Conservation (phyloP, 352 stramenopile genomes). For the Pythium graminicola region DNA sequence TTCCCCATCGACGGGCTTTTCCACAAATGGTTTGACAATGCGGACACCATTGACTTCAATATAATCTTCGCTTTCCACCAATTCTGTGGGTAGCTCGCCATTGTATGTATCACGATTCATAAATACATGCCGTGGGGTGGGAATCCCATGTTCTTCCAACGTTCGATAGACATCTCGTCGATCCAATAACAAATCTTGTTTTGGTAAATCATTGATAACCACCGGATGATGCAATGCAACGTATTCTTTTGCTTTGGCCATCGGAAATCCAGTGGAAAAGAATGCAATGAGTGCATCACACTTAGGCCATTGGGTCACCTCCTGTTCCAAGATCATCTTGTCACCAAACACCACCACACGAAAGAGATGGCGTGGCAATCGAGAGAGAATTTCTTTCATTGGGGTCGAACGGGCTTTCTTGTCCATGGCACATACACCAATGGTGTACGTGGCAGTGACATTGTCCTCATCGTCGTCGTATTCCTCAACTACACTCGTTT, state of each 20-base stretch:
- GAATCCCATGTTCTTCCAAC: constrained; percentile 90
- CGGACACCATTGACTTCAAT: constrained; percentile 89
- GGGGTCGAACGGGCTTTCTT: constrained; percentile 95
- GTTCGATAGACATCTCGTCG: constrained; percentile 93
- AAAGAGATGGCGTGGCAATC: constrained; percentile 87
- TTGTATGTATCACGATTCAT: constrained; percentile 91
- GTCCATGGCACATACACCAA: constrained; percentile 98
- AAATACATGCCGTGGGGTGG: constrained; percentile 93
- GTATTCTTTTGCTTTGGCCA: constrained; percentile 97
- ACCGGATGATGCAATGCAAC: constrained; percentile 92
- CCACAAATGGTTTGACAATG: constrained; percentile 99
- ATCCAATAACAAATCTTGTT: constrained; percentile 94
- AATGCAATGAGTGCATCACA: constrained; percentile 98
- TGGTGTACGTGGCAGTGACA: constrained; percentile 32
- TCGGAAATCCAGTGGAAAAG: constrained; percentile 96
- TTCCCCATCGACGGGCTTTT: constrained; percentile 99
- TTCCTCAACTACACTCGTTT: background rate
- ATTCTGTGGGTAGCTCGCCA: constrained; percentile 27
- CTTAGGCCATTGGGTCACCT: constrained; percentile 90
- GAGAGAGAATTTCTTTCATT: constrained; percentile 94
- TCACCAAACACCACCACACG: constrained; percentile 97
- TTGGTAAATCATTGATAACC: constrained; percentile 96
- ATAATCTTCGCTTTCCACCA: constrained; percentile 72
- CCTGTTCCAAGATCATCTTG: constrained; percentile 91
- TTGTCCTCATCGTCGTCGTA: constrained; percentile 4